These are phyloP conservation scores for Davidsoniella australis DNA, from an alignment of 2,329 filamentous ascomycete species.

Conservation along the genomic window DNA sequence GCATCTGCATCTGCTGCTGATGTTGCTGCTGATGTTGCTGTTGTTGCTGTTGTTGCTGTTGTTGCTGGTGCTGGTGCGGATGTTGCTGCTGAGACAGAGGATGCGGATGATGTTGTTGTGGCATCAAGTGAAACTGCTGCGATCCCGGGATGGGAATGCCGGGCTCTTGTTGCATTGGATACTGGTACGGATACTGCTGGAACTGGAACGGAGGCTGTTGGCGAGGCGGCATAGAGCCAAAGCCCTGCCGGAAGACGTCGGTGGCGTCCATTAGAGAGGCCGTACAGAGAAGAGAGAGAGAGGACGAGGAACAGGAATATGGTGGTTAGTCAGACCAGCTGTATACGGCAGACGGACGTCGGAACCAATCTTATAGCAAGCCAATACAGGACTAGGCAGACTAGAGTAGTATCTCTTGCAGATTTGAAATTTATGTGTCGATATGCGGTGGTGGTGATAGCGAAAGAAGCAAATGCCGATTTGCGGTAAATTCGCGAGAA, in stretches of 20 bases:
- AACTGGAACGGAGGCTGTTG: conserved; percentile 11
- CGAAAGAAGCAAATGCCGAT: neutral
- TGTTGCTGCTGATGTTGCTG: conserved; percentile 9
- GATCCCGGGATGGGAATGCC: conserved; percentile 5
- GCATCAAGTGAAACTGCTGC: conserved; percentile 9
- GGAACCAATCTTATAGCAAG: neutral
- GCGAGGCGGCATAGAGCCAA: conserved; percentile 22
- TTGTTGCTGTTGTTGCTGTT: conserved; percentile 6
- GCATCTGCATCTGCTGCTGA: conserved; percentile 16
- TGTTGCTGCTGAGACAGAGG: conserved; percentile 13
- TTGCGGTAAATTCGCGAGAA: neutral
- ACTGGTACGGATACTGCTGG: conserved; percentile 11
- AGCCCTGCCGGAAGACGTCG: conserved; percentile 42
- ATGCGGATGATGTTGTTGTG: conserved; percentile 19
- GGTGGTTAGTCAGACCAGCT: neutral
- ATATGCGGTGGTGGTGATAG: neutral
- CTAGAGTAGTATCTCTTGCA: neutral
- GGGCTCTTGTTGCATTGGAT: conserved; percentile 10
- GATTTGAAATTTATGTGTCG: neutral
- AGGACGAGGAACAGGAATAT: neutral
- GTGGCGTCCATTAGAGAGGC: conserved; percentile 35
- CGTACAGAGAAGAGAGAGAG: neutral
- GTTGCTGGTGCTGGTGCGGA: conserved; percentile 12
- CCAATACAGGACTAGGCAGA: neutral
- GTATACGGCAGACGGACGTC: too few species aligned